Base-by-base conservation (phyloP, 148 eudicot genomes). In the Rhododendron vialii region DNA sequence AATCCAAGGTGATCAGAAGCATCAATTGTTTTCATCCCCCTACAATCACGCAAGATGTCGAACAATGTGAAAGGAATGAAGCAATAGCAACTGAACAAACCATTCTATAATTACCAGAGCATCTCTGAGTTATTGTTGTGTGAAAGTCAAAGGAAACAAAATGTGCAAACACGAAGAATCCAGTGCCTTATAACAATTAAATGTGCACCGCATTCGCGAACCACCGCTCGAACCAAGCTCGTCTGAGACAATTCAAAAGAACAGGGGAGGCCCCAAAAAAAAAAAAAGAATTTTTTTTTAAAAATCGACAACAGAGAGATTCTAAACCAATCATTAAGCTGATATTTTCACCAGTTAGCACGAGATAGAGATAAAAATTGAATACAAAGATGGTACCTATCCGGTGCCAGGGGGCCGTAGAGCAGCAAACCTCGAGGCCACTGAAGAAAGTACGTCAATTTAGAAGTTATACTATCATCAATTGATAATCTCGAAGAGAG, bases 211-310 rank as follows among this genome's bases (percentile, higher is more conserved):
- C 94, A 94, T 95, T 96, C 99, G 69, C 88, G 98, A 90, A 94
- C 98, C 82, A 96, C 98, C 47, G 98, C 99, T 76, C 99, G 94
- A 84, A 96, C 99, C 93, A 96, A 92, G n/a, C n/a, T n/a, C n/a
- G n/a, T n/a, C n/a, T n/a, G n/a, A n/a, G n/a, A n/a, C n/a, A n/a
- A n/a, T n/a, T n/a, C n/a, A n/a, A n/a, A n/a, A n/a, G n/a, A n/a
- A n/a, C n/a, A n/a, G n/a, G n/a, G n/a, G n/a, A n/a, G n/a, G n/a
- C n/a, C n/a, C n/a, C n/a, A n/a, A n/a, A n/a, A n/a, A n/a, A n/a
- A n/a, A n/a, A n/a, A n/a, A n/a, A n/a, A n/a, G n/a, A n/a, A n/a
- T n/a, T n/a, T n/a, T n/a, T n/a, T n/a, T n/a, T n/a, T n/a, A n/a
- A n/a, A n/a, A n/a, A n/a, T n/a, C n/a, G n/a, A n/a, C n/a, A n/a